These are phyloP conservation scores for Atkinsonella texensis DNA, from an alignment of 2,329 filamentous ascomycete species.

Conservation along the genomic window DNA sequence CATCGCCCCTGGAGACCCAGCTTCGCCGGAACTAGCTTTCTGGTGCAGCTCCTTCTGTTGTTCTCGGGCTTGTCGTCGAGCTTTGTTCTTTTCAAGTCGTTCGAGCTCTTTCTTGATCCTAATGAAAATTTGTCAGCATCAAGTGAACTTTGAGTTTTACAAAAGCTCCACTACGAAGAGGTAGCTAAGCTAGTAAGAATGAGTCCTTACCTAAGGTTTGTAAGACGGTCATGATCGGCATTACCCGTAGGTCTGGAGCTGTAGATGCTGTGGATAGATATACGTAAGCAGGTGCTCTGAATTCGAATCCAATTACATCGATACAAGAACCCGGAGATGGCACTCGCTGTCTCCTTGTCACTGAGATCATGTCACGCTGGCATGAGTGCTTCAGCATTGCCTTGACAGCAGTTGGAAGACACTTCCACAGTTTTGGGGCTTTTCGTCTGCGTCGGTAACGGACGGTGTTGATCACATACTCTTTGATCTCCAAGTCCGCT, in stretches of 20 bases:
- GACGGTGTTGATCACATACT: constrained; percentile 38
- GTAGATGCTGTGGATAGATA: constrained; percentile 34
- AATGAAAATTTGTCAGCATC: not conserved
- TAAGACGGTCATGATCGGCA: constrained; percentile 38
- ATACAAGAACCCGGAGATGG: constrained; percentile 17
- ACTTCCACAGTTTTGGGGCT: constrained; percentile 9
- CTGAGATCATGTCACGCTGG: constrained; percentile 8
- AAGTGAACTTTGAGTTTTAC: not conserved
- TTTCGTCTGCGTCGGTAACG: constrained; percentile 1
- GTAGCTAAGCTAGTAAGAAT: too few species aligned
- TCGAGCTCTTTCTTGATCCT: constrained; percentile 53
- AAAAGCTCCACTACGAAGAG: not conserved
- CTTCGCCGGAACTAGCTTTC: constrained; percentile 29
- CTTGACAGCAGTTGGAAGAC: constrained; percentile 10
- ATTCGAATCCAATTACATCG: constrained; percentile 23
- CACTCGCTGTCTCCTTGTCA: constrained; percentile 11
- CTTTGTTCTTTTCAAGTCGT: constrained; percentile 82
- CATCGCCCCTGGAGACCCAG: constrained; percentile 35
- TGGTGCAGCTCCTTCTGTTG: constrained; percentile 65
- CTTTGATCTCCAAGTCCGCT: constrained; percentile 58
- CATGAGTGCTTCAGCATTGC: constrained; percentile 12
- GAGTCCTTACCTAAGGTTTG: constrained; percentile 25
- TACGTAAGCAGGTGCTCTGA: constrained; percentile 25
- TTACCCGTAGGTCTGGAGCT: constrained; percentile 36
- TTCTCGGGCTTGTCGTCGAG: constrained; percentile 79